These are phyloP conservation scores for Pulveroboletus sp. DNA, from an alignment of 768 basidiomycete species.

Conservation along the genomic window DNA sequence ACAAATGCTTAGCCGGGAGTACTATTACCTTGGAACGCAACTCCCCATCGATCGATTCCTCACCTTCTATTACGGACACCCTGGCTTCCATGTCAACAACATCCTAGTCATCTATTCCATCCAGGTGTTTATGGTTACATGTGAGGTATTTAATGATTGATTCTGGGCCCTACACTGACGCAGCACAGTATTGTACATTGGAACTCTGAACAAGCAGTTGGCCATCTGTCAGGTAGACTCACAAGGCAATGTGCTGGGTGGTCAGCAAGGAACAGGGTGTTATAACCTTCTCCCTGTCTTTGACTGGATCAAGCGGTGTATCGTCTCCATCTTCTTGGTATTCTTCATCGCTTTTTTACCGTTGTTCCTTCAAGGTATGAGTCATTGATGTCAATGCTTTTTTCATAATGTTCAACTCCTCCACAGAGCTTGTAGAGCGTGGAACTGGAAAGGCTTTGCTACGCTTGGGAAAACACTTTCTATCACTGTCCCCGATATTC, in stretches of 20 bases:
- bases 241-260: slow-evolving; percentile 69
- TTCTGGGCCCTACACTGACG: slow-evolving; percentile 2
- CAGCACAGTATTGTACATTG: slow-evolving; percentile 78
- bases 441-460: slow-evolving; percentile 93
- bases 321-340: slow-evolving; percentile 96
- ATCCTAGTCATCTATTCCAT: slow-evolving; percentile 98
- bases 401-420: slow-evolving; percentile 1
- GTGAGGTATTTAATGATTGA: slow-evolving; percentile 44
- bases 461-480: slow-evolving; percentile 93
- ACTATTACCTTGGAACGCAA: slow-evolving; percentile 98
- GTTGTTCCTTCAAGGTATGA: slow-evolving; percentile 87
- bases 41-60: slow-evolving; percentile 97
- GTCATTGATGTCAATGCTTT: not conserved
- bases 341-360: slow-evolving; percentile 98
- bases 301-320: slow-evolving; percentile 96
- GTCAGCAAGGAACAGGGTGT: slow-evolving; percentile 74
- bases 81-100: slow-evolving; percentile 99
- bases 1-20: slow-evolving; percentile 99
- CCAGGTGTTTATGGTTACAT: slow-evolving; percentile 93
- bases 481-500: slow-evolving; percentile 94
- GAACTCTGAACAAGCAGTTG: slow-evolving; percentile 92
- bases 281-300: slow-evolving; percentile 96
- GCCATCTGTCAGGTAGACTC: slow-evolving; percentile 84
- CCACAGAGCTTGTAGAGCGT: slow-evolving; percentile 86
- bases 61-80: slow-evolving; percentile 99